Conservation (phyloP, 305 asterid species). For the Fraxinus platypoda region DNA sequence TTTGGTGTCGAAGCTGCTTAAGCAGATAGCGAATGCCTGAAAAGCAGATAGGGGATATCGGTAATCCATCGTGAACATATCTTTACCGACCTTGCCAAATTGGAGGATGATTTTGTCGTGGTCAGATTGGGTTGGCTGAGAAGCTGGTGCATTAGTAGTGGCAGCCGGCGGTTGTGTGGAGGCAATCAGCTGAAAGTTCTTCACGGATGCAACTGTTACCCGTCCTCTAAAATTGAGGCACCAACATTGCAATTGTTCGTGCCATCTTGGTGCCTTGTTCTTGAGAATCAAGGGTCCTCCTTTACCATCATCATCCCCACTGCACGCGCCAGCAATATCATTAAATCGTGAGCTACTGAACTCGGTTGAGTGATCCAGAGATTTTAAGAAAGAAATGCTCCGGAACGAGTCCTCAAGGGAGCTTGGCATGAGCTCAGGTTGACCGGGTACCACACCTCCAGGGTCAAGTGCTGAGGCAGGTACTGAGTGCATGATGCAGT, state of each 20-base stretch:
- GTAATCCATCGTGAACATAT: conserved; percentile 68
- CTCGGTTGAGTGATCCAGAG: neutral
- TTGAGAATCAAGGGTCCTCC: conserved; percentile 46
- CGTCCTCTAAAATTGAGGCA: conserved; percentile 61
- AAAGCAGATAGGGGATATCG: conserved; percentile 63
- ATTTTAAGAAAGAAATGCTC: conserved; percentile 6
- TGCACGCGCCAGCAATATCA: neutral
- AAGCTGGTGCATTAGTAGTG: conserved; percentile 15
- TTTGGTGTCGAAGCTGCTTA: conserved; percentile 72
- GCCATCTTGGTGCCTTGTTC: conserved; percentile 67
- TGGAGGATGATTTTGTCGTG: conserved; percentile 58
- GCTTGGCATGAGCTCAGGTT: conserved; percentile 8
- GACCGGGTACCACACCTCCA: neutral
- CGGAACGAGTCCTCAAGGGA: conserved; percentile 11
- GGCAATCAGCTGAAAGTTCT: conserved; percentile 61
- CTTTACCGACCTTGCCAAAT: conserved; percentile 66
- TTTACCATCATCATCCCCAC: conserved; percentile 24
- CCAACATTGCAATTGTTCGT: conserved; percentile 66
- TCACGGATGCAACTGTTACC: conserved; percentile 63
- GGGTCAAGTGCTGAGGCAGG: conserved; percentile 34
- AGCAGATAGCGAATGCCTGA: conserved; percentile 66
- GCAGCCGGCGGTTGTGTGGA: conserved; percentile 27
- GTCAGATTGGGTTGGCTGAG: conserved; percentile 33
- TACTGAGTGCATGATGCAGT: conserved; percentile 52
- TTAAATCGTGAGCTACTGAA: conserved; percentile 5